phyloP scores from a whole-genome alignment of 352 stramenopile species.

The Globisporangium barbulae region DNA sequence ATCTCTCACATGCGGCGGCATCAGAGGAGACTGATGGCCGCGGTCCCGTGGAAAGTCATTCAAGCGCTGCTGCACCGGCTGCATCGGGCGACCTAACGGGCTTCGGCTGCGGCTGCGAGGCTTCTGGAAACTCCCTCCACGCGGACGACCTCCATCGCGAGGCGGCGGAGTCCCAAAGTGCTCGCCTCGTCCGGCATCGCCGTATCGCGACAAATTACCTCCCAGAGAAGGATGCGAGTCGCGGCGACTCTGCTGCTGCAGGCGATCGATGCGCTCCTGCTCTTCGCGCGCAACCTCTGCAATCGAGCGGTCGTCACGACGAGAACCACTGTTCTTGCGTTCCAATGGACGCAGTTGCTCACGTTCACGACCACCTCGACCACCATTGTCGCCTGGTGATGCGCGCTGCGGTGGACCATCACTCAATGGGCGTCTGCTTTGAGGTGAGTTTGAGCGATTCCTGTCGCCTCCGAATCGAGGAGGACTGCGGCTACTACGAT shows the following conservation, averaged over 20 bases:
- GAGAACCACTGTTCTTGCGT: constrained; percentile 22
- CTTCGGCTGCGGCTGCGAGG: constrained; percentile 17
- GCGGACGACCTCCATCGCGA: constrained; percentile 7
- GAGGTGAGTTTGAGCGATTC: constrained; percentile 9
- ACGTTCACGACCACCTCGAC: constrained; percentile 25
- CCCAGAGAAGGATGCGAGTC: constrained; percentile 17
- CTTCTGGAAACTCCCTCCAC: constrained; percentile 5
- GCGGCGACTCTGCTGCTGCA: constrained; percentile 34
- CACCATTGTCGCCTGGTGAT: constrained; percentile 13
- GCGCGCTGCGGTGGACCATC: not conserved
- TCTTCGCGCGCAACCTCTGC: constrained; percentile 51
- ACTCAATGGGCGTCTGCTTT: not conserved
- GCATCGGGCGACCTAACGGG: not conserved
- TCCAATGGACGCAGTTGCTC: constrained; percentile 22
- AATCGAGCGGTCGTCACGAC: constrained; percentile 41
- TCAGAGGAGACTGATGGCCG: constrained; percentile 5
- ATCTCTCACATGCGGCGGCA: constrained; percentile 5
- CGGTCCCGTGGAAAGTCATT: constrained; percentile 9
- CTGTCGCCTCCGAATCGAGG: constrained; percentile 9
- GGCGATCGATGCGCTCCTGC: constrained; percentile 35
- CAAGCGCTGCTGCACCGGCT: not conserved
- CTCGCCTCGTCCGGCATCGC: constrained; percentile 24
- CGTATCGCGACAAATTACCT: constrained; percentile 28
- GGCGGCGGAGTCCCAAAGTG: not conserved
- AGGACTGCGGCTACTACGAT: constrained; percentile 12